A percentile compares a stretch with the other conserved stretches of the same genome.
These are phyloP conservation scores for Bassia scoparia DNA, from an alignment of 148 eudicot species.

Conservation along the genomic window DNA sequence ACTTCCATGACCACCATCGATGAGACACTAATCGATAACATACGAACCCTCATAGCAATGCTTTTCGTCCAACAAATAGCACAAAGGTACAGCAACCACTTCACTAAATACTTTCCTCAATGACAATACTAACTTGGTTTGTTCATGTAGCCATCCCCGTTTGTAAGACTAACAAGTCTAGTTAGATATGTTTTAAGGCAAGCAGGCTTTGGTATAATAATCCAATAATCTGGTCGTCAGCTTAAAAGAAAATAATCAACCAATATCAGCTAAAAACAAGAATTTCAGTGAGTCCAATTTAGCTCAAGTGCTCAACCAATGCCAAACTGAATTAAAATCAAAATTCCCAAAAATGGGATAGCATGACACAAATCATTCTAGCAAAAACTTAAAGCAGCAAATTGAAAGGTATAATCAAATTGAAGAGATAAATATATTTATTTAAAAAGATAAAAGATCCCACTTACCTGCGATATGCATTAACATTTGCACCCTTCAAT, in stretches of 20 bases:
- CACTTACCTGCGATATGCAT: slow-evolving; percentile 50
- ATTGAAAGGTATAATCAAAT: too few species aligned
- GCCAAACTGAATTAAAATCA: not conserved
- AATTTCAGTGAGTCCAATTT: not conserved
- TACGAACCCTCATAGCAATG: not conserved
- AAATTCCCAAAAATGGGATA: not conserved
- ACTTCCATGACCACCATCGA: too few species aligned
- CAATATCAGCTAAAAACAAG: not conserved
- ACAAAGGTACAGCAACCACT: not conserved
- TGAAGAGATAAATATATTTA: too few species aligned
- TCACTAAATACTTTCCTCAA: not conserved
- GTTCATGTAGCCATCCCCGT: too few species aligned
- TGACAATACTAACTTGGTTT: not conserved
- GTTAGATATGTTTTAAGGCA: too few species aligned
- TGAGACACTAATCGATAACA: too few species aligned
- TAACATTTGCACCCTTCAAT: slow-evolving; percentile 57
- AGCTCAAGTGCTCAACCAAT: slow-evolving; percentile 9
- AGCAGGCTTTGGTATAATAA: too few species aligned
- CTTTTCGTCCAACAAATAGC: not conserved
- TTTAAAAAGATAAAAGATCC: not conserved
- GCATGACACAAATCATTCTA: not conserved
- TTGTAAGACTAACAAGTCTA: too few species aligned
- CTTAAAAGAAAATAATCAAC: too few species aligned
- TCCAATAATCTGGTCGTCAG: too few species aligned
- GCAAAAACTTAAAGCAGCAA: not conserved